Base-by-base conservation (phyloP, 106 monocot genomes). In the Platanthera guangdongensis region DNA sequence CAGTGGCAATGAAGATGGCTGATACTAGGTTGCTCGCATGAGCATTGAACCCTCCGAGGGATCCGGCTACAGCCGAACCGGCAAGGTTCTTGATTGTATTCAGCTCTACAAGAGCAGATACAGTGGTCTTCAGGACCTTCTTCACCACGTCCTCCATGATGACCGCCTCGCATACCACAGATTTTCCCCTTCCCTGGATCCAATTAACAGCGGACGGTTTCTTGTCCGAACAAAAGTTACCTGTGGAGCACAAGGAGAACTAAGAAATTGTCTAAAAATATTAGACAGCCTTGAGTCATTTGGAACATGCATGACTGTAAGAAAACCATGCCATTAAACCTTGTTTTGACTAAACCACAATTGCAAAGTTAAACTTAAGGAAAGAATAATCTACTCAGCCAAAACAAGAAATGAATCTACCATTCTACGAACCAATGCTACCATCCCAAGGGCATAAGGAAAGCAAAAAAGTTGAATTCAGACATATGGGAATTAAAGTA, bases 31-130 rank as follows among this genome's bases (percentile, higher is more conserved):
- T 94, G 87, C 91, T 89, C 13, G 94, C 94, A 78, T 91, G 94
- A 45, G 94, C 94, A 78, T 94, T 94, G 80, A 94, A 94, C 4
- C 94, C 94, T 6, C 94, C 94, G 39, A 94, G 85, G 19, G 94
- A 68, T 10, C 94, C 94, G 59, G 94, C 94, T 12, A 94, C 80
- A 13, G 91, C 94, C 1, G 94, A 94, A 4, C 94, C 94, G 0
- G 85, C 94, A 50, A 94, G 89, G 75, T 94, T 91, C 65, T 94
- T 94, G 12, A 93, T 85, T 60, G 68, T 82, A 84, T 95, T 95
- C 13, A 95, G 85, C 75, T 95, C 94, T 49, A 91, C 89, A 3
- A 95, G 67, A 2, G 94, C 75, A 3, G 86, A 59, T 9, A 92
- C 89, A 12, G 82, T 83, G 48, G 92, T 91, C 81, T 92, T 95